Evolutionary conservation across 2,329 filamentous ascomycete genomes (phyloP), one percentile per base, ranked within the genome.

Genomic region (Calonectria montana): DNA sequence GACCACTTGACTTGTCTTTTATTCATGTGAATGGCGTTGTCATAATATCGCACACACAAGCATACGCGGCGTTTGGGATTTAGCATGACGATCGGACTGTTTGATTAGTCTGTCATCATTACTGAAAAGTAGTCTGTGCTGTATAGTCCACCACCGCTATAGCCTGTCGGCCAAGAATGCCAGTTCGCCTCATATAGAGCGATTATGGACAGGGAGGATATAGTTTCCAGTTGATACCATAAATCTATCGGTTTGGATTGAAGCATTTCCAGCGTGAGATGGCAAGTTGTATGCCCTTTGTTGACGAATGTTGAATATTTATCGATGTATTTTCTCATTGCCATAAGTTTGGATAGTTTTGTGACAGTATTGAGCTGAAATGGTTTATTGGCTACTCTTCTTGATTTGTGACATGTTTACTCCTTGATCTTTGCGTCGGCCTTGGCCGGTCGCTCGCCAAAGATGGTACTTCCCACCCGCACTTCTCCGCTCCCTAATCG

Each of bases 391-490:
- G 31, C 2, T 53, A 27, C 59, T 64, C 21, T 39, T 57, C n/a
- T 31, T 23, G 37, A 18, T 15, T 21, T 39, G 47, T 63, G 35
- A 23, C 21, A 23, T 53, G 65, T 45, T 76, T 81, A 89, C 47
- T 84, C 86, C 61, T 85, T 87, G 55, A 97, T 87, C 84, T 93
- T 93, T 3, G 94, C 94, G 83, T 97, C 94, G 61, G 90, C 90
- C 88, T 93, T 97, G 43, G 90, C 87, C 18, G 95, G 95, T 80
- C 97, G 89, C 80, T 92, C 86, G 2, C 97, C 97, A 82, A 99
- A 99, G 70, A 99, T 98, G 2, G 94, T 96, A 80, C 95, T 98
- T 2, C 97, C 97, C 10, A 99, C 91, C 70, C 97, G 90, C 7
- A 99, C 96, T 87, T 98, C 95, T 77, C 91, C 89, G 84, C 96